Evolutionary conservation across 139 green algal species (phyloP), one percentile per base, ranked within the genome.

Genomic region (Closterium sp.): DNA sequence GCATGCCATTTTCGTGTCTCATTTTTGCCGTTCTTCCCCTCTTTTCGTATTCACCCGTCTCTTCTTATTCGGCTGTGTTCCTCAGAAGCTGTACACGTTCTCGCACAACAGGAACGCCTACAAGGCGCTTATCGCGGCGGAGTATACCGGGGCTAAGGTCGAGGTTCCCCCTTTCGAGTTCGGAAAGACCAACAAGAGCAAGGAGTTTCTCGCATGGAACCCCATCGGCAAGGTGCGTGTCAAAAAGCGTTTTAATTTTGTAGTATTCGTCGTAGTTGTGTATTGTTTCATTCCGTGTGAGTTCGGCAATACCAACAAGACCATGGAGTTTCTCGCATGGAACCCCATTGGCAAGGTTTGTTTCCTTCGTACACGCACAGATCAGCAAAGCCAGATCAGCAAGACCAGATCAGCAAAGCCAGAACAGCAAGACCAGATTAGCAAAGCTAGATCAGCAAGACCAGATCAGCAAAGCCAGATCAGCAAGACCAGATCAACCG

Each of bases 91-190:
- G 84, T 95, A 94, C 84, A 95, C 95, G 7, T 95, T 87, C 87
- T 90, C 94, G 19, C 34, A 69, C 32, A 96, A 96, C 92, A 96
- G 95, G 84, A 96, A 96, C 33, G 94, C 95, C 8, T 95, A 89
- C 85, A 97, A 97, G 91, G 93, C 94, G n/a, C 89, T 96, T 23
- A 95, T 97, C 55, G 93, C 95, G n/a, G 95, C 95, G 9, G 69
- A 96, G 84, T 95, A 95, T 92, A 91, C 94, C 8, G 94, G 86
- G 9, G 93, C 96, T 0, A 93, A 96, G 38, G 92, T 97, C 32
- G 95, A 97, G 1, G 69, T 96, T 10, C 36, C 32, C 83, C 34
- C 88, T 28, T 95, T 96, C 84, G 34, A 94, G 10, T 95, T 95
- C 89, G 95, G 95, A 84, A 91, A 91, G 28, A 90, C 90, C n/a